Conservation (phyloP, 2,329 filamentous ascomycete species). For the Fusarium annulatum region DNA sequence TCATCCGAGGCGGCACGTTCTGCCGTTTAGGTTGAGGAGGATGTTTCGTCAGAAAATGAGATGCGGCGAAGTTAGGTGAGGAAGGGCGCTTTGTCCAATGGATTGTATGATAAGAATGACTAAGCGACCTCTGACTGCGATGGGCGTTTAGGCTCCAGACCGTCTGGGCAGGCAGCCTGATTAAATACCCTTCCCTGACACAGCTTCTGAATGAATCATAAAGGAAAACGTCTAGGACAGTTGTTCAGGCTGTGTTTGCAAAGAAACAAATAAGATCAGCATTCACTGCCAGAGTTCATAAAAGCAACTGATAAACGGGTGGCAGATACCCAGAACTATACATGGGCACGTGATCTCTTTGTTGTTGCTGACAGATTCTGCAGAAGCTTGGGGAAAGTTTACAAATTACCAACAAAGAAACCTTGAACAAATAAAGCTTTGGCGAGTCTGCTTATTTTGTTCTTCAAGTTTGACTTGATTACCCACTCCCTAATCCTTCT, state of each 20-base stretch:
- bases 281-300: background rate
- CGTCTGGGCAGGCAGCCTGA: background rate
- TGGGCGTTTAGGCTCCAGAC: background rate
- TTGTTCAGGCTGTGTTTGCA: background rate
- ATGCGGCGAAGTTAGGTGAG: constrained; percentile 27
- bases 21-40: constrained; percentile 55
- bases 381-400: background rate
- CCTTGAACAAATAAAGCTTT: background rate
- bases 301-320: background rate
- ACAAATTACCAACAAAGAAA: background rate
- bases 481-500: background rate
- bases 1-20: constrained; percentile 59
- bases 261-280: background rate
- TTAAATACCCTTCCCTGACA: background rate
- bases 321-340: background rate
- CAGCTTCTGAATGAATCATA: background rate
- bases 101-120: constrained; percentile 12
- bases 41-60: constrained; percentile 41
- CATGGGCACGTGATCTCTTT: background rate
- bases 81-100: constrained; percentile 23
- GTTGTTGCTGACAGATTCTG: background rate
- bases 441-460: background rate
- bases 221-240: background rate
- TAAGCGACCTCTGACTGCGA: constrained; percentile 10
- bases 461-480: background rate